Evolutionary conservation across 345 rosid genomes (phyloP).

Genomic region (Trapa incisa): DNA sequence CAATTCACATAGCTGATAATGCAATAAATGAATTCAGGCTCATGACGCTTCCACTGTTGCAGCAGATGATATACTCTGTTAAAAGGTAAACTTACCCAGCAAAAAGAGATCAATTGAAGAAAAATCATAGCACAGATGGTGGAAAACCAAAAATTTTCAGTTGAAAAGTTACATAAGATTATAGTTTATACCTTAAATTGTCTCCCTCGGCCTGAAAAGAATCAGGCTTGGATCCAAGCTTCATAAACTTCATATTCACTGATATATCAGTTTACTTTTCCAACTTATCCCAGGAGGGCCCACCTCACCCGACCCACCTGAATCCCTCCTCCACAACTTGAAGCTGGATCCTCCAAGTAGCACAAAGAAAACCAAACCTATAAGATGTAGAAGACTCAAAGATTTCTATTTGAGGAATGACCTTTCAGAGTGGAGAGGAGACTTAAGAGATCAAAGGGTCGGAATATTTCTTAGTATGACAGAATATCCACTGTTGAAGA

Average conservation of each 20-base stretch:
- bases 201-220: slow-evolving; percentile 33
- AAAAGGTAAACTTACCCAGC: not conserved
- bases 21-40: not conserved
- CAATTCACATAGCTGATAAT: too few species aligned
- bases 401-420: not conserved
- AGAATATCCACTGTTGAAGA: slow-evolving; percentile 16
- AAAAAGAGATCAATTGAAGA: not conserved
- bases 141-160: not conserved
- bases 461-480: slow-evolving; percentile 15
- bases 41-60: not conserved
- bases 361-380: not conserved
- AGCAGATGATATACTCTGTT: not conserved
- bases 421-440: slow-evolving; percentile 1
- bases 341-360: not conserved
- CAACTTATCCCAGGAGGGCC: not conserved
- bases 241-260: slow-evolving; percentile 42
- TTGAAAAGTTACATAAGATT: not conserved
- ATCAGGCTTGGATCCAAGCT: slow-evolving; percentile 45
- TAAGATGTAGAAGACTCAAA: not conserved
- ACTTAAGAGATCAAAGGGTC: slow-evolving; percentile 2
- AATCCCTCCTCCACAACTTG: not conserved
- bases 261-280: slow-evolving; percentile 4
- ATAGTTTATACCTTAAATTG: slow-evolving; percentile 18
- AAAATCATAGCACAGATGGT: not conserved
- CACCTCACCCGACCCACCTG: not conserved